A percentile compares a stretch with the other conserved stretches of the same genome.
These are phyloP conservation scores for Aristolochia contorta DNA, from an alignment of 164 flowering plant species.

Conservation along the genomic window DNA sequence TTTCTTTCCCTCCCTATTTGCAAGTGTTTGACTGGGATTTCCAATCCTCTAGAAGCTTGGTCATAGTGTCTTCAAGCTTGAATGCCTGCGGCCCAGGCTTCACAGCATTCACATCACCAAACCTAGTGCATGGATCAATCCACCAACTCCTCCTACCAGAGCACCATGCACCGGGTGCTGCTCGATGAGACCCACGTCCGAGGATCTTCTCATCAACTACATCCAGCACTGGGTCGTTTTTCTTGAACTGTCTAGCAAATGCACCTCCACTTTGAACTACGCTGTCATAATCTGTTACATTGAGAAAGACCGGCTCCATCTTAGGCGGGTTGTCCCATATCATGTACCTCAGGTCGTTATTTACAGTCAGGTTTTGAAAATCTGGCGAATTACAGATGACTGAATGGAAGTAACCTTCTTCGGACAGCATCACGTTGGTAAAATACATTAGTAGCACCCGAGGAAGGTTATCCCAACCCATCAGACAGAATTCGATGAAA, in stretches of 20 bases:
- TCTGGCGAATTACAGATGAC: slow-evolving; percentile 81
- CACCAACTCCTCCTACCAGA: slow-evolving; percentile 42
- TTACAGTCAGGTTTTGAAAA: slow-evolving; percentile 68
- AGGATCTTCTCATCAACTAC: slow-evolving; percentile 64
- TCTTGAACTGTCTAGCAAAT: slow-evolving; percentile 69
- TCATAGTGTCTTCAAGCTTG: slow-evolving; percentile 37
- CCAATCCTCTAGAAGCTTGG: slow-evolving; percentile 35
- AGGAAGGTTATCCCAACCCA: slow-evolving; percentile 96
- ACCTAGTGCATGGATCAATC: slow-evolving; percentile 71
- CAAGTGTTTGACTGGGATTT: slow-evolving; percentile 36
- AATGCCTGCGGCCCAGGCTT: slow-evolving; percentile 59
- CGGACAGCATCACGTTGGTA: slow-evolving; percentile 55
- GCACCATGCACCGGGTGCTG: slow-evolving; percentile 87
- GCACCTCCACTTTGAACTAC: slow-evolving; percentile 83
- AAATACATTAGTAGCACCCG: slow-evolving; percentile 82
- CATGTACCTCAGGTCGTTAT: slow-evolving; percentile 69
- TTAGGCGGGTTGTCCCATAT: slow-evolving; percentile 91
- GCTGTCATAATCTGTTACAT: slow-evolving; percentile 39
- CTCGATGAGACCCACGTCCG: slow-evolving; percentile 34
- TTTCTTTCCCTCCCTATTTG: slow-evolving; percentile 11
- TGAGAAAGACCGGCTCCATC: slow-evolving; percentile 77
- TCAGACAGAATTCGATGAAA: slow-evolving; percentile 68
- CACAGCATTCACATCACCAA: slow-evolving; percentile 70
- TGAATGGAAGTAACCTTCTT: slow-evolving; percentile 87
- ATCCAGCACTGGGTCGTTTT: slow-evolving; percentile 59